Evolutionary conservation across 768 basidiomycete species (phyloP).

Genomic region (Amanita rimosa): DNA sequence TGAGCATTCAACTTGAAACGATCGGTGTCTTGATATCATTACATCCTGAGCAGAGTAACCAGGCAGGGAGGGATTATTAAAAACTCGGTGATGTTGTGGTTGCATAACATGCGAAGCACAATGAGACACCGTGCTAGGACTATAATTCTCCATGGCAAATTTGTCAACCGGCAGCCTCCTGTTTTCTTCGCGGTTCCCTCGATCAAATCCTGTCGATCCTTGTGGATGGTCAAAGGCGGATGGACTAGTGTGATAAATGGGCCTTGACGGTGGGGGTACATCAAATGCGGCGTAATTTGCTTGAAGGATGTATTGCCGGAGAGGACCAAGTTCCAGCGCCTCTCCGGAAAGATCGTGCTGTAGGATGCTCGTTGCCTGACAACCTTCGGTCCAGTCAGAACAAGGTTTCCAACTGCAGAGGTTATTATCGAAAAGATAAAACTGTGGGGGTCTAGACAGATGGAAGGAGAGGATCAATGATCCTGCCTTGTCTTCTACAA

Average conservation of each 20-base stretch:
- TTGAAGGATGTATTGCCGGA: constrained; percentile 38
- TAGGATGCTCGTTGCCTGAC: constrained; percentile 53
- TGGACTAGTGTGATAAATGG: constrained; percentile 14
- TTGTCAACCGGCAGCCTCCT: not conserved
- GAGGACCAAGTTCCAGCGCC: constrained; percentile 44
- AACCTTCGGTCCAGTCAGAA: constrained; percentile 68
- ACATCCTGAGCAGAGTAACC: not conserved
- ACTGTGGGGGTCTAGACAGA: constrained; percentile 57
- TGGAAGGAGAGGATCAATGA: constrained; percentile 49
- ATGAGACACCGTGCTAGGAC: not conserved
- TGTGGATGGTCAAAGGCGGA: constrained; percentile 23
- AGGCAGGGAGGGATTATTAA: no score
- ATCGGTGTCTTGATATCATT: not conserved
- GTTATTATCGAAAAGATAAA: constrained; percentile 47
- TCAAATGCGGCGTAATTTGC: not conserved
- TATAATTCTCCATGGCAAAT: not conserved
- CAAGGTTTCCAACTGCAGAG: constrained; percentile 48
- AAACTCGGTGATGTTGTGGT: not conserved
- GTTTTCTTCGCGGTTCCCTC: not conserved
- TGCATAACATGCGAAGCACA: no score
- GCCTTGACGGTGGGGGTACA: not conserved
- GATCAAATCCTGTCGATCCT: constrained; percentile 3
- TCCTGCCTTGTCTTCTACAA: constrained; percentile 41
- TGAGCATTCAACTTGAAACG: not conserved
- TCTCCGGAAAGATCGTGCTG: constrained; percentile 59